phyloP scores from a whole-genome alignment of 495 filamentous ascomycete species.

The Aspergillus conjunctus region DNA sequence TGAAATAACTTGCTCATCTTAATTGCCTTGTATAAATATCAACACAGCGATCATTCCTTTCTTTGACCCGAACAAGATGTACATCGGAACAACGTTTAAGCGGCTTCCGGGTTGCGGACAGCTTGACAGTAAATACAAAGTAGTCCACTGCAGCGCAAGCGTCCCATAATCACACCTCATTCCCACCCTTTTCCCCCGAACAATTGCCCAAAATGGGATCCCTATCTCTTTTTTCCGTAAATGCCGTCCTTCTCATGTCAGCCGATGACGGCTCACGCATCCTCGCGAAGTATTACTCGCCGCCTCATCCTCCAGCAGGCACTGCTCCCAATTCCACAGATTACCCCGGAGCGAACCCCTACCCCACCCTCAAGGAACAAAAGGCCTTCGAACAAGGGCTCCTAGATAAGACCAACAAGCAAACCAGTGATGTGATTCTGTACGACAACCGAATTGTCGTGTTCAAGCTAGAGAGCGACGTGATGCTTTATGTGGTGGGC shows the following conservation, averaged over 20 bases:
- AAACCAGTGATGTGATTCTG: slow-evolving; percentile 90
- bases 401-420: slow-evolving; percentile 94
- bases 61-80: slow-evolving; percentile 10
- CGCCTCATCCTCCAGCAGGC: slow-evolving; percentile 73
- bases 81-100: slow-evolving; percentile 43
- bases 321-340: slow-evolving; percentile 51
- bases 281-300: slow-evolving; percentile 92
- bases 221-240: slow-evolving; percentile 87
- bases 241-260: slow-evolving; percentile 88
- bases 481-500: slow-evolving; percentile 95
- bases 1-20: too few species aligned
- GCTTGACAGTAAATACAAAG: slow-evolving; percentile 38
- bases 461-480: slow-evolving; percentile 96
- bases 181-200: slow-evolving; percentile 7
- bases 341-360: slow-evolving; percentile 72
- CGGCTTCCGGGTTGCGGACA: slow-evolving; percentile 44
- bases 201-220: slow-evolving; percentile 45
- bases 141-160: slow-evolving; percentile 3
- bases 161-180: slow-evolving; percentile 8
- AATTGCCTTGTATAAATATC: too few species aligned
- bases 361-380: slow-evolving; percentile 87
- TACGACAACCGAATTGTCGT: slow-evolving; percentile 95
- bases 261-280: slow-evolving; percentile 86
- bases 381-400: slow-evolving; percentile 96
- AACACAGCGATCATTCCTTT: too few species aligned